Percentiles rank a stretch among this genome's conserved stretches.
Conservation (phyloP, 2,329 filamentous ascomycete genomes). For the Nannizzia gypsea region DNA sequence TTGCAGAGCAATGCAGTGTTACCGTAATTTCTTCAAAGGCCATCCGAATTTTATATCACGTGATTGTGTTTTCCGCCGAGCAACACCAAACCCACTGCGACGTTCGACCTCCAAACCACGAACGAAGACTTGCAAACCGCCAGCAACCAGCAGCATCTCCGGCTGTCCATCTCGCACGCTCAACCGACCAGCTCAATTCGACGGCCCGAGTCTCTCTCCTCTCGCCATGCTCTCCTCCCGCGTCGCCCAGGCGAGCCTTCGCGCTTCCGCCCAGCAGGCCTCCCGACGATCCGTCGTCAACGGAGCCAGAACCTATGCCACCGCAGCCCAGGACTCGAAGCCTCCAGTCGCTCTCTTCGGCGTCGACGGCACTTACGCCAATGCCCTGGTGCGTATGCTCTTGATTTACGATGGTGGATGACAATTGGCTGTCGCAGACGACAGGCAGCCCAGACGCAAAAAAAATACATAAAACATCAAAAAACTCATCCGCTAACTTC, state of each 20-base stretch:
- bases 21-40: not conserved
- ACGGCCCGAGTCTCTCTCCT: not conserved
- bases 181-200: not conserved
- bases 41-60: constrained; percentile 3
- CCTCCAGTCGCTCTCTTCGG: constrained; percentile 87
- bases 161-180: constrained; percentile 4
- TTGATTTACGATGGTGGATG: not conserved
- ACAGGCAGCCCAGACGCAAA: not conserved
- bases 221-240: constrained; percentile 45
- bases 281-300: constrained; percentile 30
- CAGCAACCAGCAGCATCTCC: constrained; percentile 1
- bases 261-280: constrained; percentile 40
- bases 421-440: not conserved
- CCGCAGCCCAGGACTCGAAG: constrained; percentile 56
- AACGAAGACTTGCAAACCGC: not conserved
- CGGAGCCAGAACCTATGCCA: constrained; percentile 62
- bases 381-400: constrained; percentile 70
- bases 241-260: constrained; percentile 45
- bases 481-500: constrained; percentile 2
- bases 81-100: not conserved
- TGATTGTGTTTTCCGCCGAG: not conserved
- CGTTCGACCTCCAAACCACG: constrained; percentile 1
- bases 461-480: not conserved
- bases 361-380: constrained; percentile 95
- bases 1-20: not conserved